phyloP scores from a whole-genome alignment of 1,284 basidiomycete genomes.

The Ceratobasidium papillatum region DNA sequence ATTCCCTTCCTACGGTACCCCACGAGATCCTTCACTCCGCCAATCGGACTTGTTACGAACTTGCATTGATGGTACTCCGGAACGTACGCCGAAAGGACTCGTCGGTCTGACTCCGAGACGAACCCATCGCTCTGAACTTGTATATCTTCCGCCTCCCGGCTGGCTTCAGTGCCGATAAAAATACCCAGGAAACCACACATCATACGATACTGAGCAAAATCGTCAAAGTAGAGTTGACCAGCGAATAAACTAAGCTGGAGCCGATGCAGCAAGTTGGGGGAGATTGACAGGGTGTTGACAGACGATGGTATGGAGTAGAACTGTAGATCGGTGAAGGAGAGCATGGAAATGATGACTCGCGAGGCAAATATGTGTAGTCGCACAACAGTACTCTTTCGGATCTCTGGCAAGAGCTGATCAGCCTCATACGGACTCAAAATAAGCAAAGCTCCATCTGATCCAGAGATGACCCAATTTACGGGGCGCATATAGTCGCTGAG shows the following conservation, averaged over 20 bases:
- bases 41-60: neutral
- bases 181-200: slow-evolving; percentile 55
- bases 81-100: neutral
- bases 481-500: slow-evolving; percentile 33
- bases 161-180: slow-evolving; percentile 38
- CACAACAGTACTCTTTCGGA: slow-evolving; percentile 52
- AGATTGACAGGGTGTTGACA: neutral
- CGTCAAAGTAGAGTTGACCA: slow-evolving; percentile 57
- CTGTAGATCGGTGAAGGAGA: slow-evolving; percentile 49
- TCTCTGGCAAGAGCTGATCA: slow-evolving; percentile 55
- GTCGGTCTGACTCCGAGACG: neutral
- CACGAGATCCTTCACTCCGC: neutral
- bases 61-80: neutral
- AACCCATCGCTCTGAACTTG: slow-evolving; percentile 18
- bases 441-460: slow-evolving; percentile 50
- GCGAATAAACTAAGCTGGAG: slow-evolving; percentile 57
- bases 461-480: slow-evolving; percentile 56
- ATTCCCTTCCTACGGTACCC: slow-evolving; percentile 5
- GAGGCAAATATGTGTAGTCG: slow-evolving; percentile 59
- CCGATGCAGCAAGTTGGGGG: neutral
- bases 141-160: neutral
- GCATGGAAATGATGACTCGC: slow-evolving; percentile 52
- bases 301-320: slow-evolving; percentile 44
- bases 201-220: slow-evolving; percentile 51
- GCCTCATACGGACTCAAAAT: slow-evolving; percentile 60